Conservation (phyloP, 768 basidiomycete genomes). For the Panus rudis region DNA sequence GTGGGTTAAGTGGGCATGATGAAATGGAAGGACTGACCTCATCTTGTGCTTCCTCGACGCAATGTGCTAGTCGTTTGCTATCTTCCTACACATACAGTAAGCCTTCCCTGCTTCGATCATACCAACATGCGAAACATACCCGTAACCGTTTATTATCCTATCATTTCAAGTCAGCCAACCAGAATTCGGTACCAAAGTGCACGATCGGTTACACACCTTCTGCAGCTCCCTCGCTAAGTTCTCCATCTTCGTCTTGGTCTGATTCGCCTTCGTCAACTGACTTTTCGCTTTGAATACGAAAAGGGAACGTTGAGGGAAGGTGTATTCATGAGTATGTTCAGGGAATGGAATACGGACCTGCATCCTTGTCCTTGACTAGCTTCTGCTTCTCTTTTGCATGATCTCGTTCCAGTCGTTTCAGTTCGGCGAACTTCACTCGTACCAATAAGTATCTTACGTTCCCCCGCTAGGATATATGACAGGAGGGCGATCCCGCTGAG, state of each 20-base stretch:
- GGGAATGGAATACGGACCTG: constrained; percentile 42
- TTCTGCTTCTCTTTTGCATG: constrained; percentile 92
- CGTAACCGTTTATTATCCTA: constrained; percentile 88
- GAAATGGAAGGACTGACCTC: constrained; percentile 62
- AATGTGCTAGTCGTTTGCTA: constrained; percentile 70
- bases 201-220: constrained; percentile 45
- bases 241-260: constrained; percentile 86
- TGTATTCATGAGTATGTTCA: too few species aligned
- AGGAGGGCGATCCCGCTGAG: not conserved
- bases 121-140: constrained; percentile 35
- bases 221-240: constrained; percentile 83
- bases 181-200: constrained; percentile 11
- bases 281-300: constrained; percentile 54
- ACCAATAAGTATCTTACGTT: constrained; percentile 8
- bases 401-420: constrained; percentile 81
- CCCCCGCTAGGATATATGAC: too few species aligned
- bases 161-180: constrained; percentile 5
- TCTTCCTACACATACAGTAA: constrained; percentile 55
- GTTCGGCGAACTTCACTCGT: constrained; percentile 77
- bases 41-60: constrained; percentile 81
- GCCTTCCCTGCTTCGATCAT: constrained; percentile 17
- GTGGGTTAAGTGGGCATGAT: not conserved
- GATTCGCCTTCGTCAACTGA: constrained; percentile 81
- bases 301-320: constrained; percentile 12
- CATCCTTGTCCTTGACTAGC: constrained; percentile 84